Evolutionary conservation across 139 green algal species (phyloP).

Genomic region (Auxenochlorella pyrenoidosa): DNA sequence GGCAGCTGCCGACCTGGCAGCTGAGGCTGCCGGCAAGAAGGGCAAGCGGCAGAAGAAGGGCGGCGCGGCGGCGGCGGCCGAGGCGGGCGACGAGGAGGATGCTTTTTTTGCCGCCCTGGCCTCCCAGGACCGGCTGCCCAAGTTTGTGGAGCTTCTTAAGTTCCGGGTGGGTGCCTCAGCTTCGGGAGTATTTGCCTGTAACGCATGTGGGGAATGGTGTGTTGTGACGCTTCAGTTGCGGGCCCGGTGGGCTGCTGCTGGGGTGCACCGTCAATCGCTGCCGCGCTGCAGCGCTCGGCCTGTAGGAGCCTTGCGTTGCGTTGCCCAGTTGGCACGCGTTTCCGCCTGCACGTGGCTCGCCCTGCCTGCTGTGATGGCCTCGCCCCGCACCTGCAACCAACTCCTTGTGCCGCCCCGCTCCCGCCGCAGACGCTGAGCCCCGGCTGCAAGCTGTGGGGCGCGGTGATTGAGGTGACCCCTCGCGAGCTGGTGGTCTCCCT

Average conservation of each 20-base stretch:
- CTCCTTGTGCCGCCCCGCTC: background rate
- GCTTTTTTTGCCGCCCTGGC: slow-evolving; percentile 53
- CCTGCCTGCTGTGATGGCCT: too few species aligned
- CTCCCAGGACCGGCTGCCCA: slow-evolving; percentile 58
- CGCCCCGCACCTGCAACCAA: too few species aligned
- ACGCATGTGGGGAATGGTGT: too few species aligned
- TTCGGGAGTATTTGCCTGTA: too few species aligned
- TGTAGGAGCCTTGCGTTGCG: background rate
- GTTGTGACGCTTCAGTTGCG: too few species aligned
- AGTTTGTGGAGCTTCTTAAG: slow-evolving; percentile 87
- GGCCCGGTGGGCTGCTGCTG: too few species aligned
- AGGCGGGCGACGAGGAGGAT: slow-evolving; percentile 51
- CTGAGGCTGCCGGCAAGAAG: slow-evolving; percentile 29
- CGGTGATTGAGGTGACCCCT: slow-evolving; percentile 75
- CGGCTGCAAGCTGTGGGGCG: slow-evolving; percentile 79
- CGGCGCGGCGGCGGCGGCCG: background rate
- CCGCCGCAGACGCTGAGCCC: slow-evolving; percentile 62
- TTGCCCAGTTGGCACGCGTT: too few species aligned
- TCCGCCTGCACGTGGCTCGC: too few species aligned
- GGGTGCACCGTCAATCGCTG: too few species aligned
- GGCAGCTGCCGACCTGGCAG: slow-evolving; percentile 65
- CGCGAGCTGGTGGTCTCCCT: slow-evolving; percentile 78
- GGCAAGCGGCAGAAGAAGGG: slow-evolving; percentile 37
- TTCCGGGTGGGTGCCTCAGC: slow-evolving; percentile 73
- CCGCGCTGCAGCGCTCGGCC: background rate